Percentiles rank a stretch among this genome's conserved stretches.
phyloP scores from a whole-genome alignment of 2,329 filamentous ascomycete species.

The Coniochaeta sp. region DNA sequence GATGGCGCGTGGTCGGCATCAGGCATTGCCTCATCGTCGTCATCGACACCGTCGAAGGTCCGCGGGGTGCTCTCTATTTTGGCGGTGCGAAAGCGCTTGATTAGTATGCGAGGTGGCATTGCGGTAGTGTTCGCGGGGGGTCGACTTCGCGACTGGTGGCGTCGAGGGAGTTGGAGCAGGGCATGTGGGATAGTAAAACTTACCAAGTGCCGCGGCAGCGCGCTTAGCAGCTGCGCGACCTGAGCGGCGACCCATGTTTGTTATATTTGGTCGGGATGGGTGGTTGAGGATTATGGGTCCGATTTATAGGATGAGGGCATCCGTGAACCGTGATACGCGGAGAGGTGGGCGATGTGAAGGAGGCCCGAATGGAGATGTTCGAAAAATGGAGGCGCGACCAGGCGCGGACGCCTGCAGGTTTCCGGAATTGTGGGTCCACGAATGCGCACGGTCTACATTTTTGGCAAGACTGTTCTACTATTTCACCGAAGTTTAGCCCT shows the following conservation, averaged over 20 bases:
- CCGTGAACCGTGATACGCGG: not conserved
- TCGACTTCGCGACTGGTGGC: not conserved
- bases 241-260: slow-evolving; percentile 24
- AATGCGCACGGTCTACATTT: not conserved
- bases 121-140: not conserved
- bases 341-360: not conserved
- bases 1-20: slow-evolving; percentile 28
- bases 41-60: slow-evolving; percentile 32
- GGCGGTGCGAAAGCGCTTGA: not conserved
- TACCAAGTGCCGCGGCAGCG: slow-evolving; percentile 34
- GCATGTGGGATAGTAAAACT: slow-evolving; percentile 8
- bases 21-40: slow-evolving; percentile 36
- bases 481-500: not conserved
- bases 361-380: not conserved
- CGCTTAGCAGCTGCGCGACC: slow-evolving; percentile 36
- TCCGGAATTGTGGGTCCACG: not conserved
- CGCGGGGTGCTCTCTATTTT: slow-evolving; percentile 39
- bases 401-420: not conserved
- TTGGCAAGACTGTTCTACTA: too few species aligned
- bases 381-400: slow-evolving; percentile 1
- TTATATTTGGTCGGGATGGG: not conserved
- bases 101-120: not conserved
- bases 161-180: not conserved
- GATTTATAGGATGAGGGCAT: not conserved
- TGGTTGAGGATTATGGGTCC: not conserved